These are phyloP conservation scores for Picea glauca DNA, from an alignment of 75 land plant genomes.

Conservation along the genomic window DNA sequence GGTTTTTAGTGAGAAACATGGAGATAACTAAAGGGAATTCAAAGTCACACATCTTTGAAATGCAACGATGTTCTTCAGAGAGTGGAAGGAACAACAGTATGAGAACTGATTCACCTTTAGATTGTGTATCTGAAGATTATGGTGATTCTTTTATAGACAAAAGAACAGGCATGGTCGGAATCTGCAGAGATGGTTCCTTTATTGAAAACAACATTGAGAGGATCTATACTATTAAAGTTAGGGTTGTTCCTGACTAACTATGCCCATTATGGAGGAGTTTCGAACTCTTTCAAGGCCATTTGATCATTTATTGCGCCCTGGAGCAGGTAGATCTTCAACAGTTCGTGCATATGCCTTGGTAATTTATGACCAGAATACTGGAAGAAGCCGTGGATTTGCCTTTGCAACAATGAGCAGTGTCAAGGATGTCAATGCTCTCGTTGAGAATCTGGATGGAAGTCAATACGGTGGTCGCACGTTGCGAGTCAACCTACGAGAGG, in stretches of 20 bases:
- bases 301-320: no score
- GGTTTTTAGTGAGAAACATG: neutral
- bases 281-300: no score
- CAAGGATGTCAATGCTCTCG: no score
- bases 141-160: neutral
- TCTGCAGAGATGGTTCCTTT: neutral
- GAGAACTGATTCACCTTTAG: neutral
- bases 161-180: neutral
- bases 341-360: no score
- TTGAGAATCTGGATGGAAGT: no score
- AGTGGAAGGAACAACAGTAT: neutral
- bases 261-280: no score
- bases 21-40: neutral
- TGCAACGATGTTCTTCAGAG: neutral
- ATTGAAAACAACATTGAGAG: conserved; percentile 21
- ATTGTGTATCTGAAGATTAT: neutral
- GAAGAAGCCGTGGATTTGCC: no score
- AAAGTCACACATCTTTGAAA: neutral
- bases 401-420: no score
- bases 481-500: no score
- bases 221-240: conserved; percentile 21
- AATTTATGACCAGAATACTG: no score
- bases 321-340: no score
- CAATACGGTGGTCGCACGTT: no score
- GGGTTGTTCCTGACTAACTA: conserved; percentile 19